These are phyloP conservation scores for Radiomyces spectabilis DNA, from an alignment of 192 early-diverging fungal genomes.

Conservation along the genomic window DNA sequence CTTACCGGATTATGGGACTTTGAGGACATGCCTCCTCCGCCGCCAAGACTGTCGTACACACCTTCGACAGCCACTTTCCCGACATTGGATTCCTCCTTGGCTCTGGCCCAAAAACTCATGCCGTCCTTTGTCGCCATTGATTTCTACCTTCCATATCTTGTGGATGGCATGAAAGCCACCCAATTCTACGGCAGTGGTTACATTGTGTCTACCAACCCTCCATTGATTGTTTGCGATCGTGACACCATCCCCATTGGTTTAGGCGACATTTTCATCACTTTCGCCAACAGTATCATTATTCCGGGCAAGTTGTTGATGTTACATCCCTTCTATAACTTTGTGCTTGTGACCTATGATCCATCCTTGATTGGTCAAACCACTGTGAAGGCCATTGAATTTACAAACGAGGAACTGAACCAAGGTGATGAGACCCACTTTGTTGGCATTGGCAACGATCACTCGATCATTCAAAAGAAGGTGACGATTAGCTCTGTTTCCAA, in stretches of 20 bases:
- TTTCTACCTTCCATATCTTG: conserved; percentile 73
- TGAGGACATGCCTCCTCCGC: conserved; percentile 56
- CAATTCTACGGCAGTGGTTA: conserved; percentile 70
- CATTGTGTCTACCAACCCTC: conserved; percentile 67
- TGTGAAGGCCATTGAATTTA: conserved; percentile 54
- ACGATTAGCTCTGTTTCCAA: conserved; percentile 52
- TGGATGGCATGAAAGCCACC: conserved; percentile 68
- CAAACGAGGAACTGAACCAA: conserved; percentile 46
- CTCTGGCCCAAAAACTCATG: conserved; percentile 66
- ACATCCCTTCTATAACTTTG: conserved; percentile 88
- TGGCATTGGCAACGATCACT: conserved; percentile 44
- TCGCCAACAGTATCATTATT: conserved; percentile 85
- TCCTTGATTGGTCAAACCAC: conserved; percentile 66
- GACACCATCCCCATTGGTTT: conserved; percentile 72
- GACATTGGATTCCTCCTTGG: conserved; percentile 61
- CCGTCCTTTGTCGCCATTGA: conserved; percentile 75
- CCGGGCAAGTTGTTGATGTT: conserved; percentile 74
- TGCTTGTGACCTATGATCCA: conserved; percentile 77
- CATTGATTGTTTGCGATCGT: conserved; percentile 77
- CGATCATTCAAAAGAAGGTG: conserved; percentile 52
- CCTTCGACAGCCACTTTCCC: conserved; percentile 70
- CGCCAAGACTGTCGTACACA: conserved; percentile 30
- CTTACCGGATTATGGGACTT: conserved; percentile 77
- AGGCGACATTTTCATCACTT: conserved; percentile 74
- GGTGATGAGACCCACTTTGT: conserved; percentile 56